Evolutionary conservation across 345 rosid genomes (phyloP).

Genomic region (Moringa oleifera): DNA sequence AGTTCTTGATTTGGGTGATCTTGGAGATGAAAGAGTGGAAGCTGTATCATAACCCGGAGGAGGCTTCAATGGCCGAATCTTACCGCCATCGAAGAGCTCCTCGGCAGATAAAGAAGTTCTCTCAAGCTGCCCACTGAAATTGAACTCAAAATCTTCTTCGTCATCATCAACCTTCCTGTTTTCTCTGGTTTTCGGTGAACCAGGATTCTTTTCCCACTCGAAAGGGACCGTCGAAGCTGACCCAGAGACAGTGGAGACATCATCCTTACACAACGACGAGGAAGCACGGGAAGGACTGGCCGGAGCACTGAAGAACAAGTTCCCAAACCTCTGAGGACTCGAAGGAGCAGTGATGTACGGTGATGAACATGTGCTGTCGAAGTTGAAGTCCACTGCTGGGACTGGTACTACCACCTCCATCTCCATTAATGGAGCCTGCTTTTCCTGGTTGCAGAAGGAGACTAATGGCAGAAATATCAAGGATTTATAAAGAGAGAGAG

Average conservation of each 20-base stretch:
- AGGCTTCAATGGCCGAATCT: constrained; percentile 62
- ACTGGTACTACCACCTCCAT: constrained; percentile 41
- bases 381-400: constrained; percentile 50
- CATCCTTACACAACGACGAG: constrained; percentile 12
- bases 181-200: constrained; percentile 24
- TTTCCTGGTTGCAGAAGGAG: constrained; percentile 17
- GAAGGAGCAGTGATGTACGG: constrained; percentile 98
- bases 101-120: constrained; percentile 72
- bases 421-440: constrained; percentile 27
- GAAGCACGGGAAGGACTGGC: constrained; percentile 53
- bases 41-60: constrained; percentile 32
- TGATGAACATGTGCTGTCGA: constrained; percentile 77
- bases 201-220: constrained; percentile 43
- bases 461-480: constrained; percentile 5
- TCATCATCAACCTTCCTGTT: constrained; percentile 15
- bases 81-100: constrained; percentile 85
- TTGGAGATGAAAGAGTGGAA: constrained; percentile 34
- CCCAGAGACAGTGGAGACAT: constrained; percentile 11
- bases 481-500: background rate
- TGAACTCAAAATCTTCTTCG: constrained; percentile 62
- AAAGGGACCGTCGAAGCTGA: constrained; percentile 31
- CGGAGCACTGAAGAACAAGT: constrained; percentile 56
- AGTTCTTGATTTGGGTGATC: constrained; percentile 32
- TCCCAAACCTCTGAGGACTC: constrained; percentile 76
- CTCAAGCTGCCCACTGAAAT: constrained; percentile 72